phyloP scores from a whole-genome alignment of 192 early-diverging fungal genomes.

The Umbelopsis isabellina region DNA sequence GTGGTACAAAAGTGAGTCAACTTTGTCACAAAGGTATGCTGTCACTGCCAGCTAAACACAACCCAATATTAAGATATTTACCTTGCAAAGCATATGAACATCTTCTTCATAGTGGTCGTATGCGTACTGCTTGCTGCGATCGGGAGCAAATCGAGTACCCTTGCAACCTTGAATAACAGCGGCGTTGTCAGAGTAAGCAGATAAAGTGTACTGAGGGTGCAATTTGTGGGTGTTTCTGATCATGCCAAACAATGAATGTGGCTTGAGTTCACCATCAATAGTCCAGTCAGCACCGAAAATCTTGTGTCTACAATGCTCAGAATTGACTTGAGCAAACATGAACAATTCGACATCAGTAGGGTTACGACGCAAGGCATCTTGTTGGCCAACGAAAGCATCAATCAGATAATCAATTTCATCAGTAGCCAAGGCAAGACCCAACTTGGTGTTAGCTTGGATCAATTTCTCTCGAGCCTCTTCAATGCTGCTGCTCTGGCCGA shows the following conservation, averaged over 20 bases:
- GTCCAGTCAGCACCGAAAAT: slow-evolving; percentile 99
- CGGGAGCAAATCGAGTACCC: slow-evolving; percentile 60
- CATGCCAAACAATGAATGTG: slow-evolving; percentile 92
- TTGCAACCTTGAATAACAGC: slow-evolving; percentile 87
- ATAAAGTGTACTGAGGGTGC: slow-evolving; percentile 82
- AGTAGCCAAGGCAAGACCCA: slow-evolving; percentile 92
- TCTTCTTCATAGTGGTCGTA: slow-evolving; percentile 69
- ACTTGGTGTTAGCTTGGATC: slow-evolving; percentile 79
- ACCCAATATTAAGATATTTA: slow-evolving; percentile 19
- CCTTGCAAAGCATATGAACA: slow-evolving; percentile 91
- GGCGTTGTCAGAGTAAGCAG: slow-evolving; percentile 98
- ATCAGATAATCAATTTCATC: slow-evolving; percentile 98
- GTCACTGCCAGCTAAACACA: too few relatives aligned
- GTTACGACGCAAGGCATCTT: slow-evolving; percentile 66
- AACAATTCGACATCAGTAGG: slow-evolving; percentile 99
- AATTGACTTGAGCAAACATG: slow-evolving; percentile 99
- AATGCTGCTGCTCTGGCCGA: slow-evolving; percentile 33
- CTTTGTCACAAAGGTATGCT: neutral
- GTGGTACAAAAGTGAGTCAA: slow-evolving; percentile 11
- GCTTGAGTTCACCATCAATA: slow-evolving; percentile 83
- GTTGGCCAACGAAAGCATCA: slow-evolving; percentile 70
- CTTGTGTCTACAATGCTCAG: slow-evolving; percentile 99
- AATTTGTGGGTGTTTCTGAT: slow-evolving; percentile 92
- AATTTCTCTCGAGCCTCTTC: slow-evolving; percentile 67
- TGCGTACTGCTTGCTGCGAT: slow-evolving; percentile 47